Percentiles rank a stretch among this genome's conserved stretches.
These are phyloP conservation scores for Phytopythium ostracodes DNA, from an alignment of 352 stramenopile species.

Conservation along the genomic window DNA sequence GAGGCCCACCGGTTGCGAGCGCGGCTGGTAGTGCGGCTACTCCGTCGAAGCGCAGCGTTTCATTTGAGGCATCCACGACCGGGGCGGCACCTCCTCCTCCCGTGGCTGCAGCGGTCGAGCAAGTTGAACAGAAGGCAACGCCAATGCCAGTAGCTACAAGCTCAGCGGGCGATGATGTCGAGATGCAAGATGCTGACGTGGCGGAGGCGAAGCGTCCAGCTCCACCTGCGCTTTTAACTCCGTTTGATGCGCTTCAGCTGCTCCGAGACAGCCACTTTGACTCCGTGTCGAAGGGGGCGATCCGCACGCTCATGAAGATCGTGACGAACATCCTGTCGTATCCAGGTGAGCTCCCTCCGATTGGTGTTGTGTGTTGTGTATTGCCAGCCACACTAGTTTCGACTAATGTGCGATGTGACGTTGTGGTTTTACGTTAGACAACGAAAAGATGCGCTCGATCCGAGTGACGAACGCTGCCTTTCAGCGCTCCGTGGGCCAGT, in stretches of 20 bases:
- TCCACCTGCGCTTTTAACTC: conserved; percentile 21
- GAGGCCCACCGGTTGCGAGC: conserved; percentile 6
- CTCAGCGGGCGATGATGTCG: conserved; percentile 27
- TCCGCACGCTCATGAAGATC: conserved; percentile 84
- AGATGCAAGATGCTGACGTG: conserved; percentile 35
- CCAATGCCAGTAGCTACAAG: not conserved
- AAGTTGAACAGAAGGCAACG: not conserved
- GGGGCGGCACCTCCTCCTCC: not conserved
- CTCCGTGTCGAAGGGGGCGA: conserved; percentile 45
- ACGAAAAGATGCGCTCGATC: conserved; percentile 81
- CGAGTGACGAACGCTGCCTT: conserved; percentile 76
- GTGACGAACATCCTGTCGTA: conserved; percentile 80
- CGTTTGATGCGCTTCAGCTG: conserved; percentile 61
- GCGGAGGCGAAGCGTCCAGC: conserved; percentile 3
- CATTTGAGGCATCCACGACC: conserved; percentile 11
- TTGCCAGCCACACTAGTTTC: not conserved
- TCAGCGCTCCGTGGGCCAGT: conserved; percentile 54
- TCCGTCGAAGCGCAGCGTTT: conserved; percentile 10
- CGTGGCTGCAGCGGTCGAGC: not conserved
- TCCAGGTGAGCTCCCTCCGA: conserved; percentile 35
- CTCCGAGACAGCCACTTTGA: conserved; percentile 79
- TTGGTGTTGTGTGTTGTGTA: not conserved
- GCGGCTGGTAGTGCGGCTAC: conserved; percentile 4
- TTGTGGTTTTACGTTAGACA: conserved; percentile 31
- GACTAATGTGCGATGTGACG: not conserved